Base-by-base conservation (phyloP, 2,329 filamentous ascomycete species). In the Pseudogymnoascus sp. region DNA sequence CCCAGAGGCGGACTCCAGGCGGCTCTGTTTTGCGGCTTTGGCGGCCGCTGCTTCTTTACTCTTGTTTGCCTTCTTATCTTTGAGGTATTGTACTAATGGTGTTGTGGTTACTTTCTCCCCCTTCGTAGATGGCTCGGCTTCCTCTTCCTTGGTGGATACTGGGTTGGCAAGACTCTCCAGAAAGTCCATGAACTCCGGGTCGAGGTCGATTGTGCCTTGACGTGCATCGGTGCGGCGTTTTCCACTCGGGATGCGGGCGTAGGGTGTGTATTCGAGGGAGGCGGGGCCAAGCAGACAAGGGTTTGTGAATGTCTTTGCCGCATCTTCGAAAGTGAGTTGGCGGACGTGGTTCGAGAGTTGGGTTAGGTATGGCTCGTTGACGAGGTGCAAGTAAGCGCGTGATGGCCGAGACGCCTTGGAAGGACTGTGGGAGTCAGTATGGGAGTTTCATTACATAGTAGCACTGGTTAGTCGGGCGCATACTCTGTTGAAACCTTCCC, bases 171-270 rank as follows among this genome's bases (percentile, higher is more conserved):
- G 81, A 60, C 84, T 88, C 72, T 95, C 89, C 6, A 99, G 81
- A 72, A 97, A 99, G 25, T 87, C 86, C 78, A 97, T 95, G 69
- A 97, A 99, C 68, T 97, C 94, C 0, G 90, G 86, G 70, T 99
- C 94, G 72, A 96, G 92, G 69, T 99, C 94, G 67, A 99, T 97
- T 2, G 92, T 96, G 60, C 93, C 94, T 72, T 96, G 90, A 12
- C 92, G 86, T 60, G 86, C 85, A 77, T 99, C 94, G 60, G 85
- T 84, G 35, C 91, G 86, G 58, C 84, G 84, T 72, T 90, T 90
- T 36, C 81, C 83, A 63, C 84, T 84, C 1, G 93, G 91, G 1
- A 91, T 83, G 69, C 92, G 92, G 66, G 90, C 90, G 76, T 92
- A 96, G 1, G 88, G 84, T 16, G 92, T 86, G 69, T 90, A 90